These are phyloP conservation scores for Cystobasidiopsis lactophilus DNA, from an alignment of 768 basidiomycete genomes.

Conservation along the genomic window DNA sequence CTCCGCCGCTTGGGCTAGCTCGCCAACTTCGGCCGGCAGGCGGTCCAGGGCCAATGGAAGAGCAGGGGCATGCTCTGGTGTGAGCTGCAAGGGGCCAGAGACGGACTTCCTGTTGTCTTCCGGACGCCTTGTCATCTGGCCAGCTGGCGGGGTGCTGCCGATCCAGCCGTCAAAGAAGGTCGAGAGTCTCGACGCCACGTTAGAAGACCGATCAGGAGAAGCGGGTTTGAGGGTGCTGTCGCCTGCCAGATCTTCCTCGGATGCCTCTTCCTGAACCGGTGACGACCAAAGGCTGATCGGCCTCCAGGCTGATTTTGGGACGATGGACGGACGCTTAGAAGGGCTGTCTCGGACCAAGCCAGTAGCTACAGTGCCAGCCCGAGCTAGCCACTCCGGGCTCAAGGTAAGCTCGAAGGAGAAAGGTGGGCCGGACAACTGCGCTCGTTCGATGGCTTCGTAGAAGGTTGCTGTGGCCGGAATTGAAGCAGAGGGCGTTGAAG, in stretches of 20 bases:
- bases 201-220: not conserved
- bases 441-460: not conserved
- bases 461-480: not conserved
- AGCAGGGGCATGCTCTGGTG: too few species aligned
- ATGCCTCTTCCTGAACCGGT: not conserved
- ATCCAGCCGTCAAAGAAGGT: slow-evolving; percentile 14
- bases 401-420: not conserved
- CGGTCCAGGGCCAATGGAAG: not conserved
- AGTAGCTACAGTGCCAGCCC: slow-evolving; percentile 6
- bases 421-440: not conserved
- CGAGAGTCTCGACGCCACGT: slow-evolving; percentile 11
- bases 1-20: slow-evolving; percentile 25
- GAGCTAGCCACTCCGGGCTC: slow-evolving; percentile 2
- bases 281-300: slow-evolving; percentile 8
- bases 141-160: not conserved
- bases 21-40: slow-evolving; percentile 15
- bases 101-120: too few species aligned
- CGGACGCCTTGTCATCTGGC: not conserved
- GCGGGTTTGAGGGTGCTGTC: slow-evolving; percentile 13
- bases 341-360: too few species aligned
- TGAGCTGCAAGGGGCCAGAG: too few species aligned
- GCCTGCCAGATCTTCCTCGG: slow-evolving; percentile 28
- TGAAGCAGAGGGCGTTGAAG: slow-evolving; percentile 1
- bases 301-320: slow-evolving; percentile 4
- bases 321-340: too few species aligned